phyloP scores from a whole-genome alignment of 2,329 filamentous ascomycete genomes.

The Ascomycota sp. region DNA sequence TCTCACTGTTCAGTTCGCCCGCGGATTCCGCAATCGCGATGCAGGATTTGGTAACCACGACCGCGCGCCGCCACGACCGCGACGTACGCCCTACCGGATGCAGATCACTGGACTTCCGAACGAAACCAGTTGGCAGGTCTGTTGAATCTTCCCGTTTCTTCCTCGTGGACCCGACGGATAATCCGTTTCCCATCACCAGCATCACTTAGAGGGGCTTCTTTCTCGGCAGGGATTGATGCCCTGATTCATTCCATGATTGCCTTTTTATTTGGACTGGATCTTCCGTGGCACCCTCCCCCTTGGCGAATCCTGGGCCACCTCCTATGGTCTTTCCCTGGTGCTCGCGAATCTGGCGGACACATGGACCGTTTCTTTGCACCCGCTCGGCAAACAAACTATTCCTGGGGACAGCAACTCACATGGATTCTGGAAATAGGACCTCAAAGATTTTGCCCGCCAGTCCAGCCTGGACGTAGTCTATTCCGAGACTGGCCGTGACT shows the following conservation, averaged over 20 bases:
- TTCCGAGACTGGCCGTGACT: constrained; percentile 84
- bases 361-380: constrained; percentile 10
- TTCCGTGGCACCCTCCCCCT: constrained; percentile 6
- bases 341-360: constrained; percentile 15
- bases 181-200: constrained; percentile 8
- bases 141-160: constrained; percentile 45
- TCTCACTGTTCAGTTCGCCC: constrained; percentile 93
- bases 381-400: constrained; percentile 8
- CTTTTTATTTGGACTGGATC: constrained; percentile 6
- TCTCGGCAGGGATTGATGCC: constrained; percentile 4
- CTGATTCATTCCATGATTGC: constrained; percentile 2
- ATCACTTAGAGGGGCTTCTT: constrained; percentile 8
- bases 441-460: constrained; percentile 97
- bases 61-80: constrained; percentile 49
- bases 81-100: constrained; percentile 92
- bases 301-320: constrained; percentile 1
- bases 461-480: constrained; percentile 96
- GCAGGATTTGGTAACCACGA: constrained; percentile 30
- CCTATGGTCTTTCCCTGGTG: constrained; percentile 8
- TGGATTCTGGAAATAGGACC: constrained; percentile 72
- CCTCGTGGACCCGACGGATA: constrained; percentile 22
- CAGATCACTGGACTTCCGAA: constrained; percentile 88
- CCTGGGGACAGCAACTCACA: constrained; percentile 59
- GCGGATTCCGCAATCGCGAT: constrained; percentile 48
- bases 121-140: constrained; percentile 99